phyloP scores from a whole-genome alignment of 1,139 yeast species.

The Petasospora rhodanensis region DNA sequence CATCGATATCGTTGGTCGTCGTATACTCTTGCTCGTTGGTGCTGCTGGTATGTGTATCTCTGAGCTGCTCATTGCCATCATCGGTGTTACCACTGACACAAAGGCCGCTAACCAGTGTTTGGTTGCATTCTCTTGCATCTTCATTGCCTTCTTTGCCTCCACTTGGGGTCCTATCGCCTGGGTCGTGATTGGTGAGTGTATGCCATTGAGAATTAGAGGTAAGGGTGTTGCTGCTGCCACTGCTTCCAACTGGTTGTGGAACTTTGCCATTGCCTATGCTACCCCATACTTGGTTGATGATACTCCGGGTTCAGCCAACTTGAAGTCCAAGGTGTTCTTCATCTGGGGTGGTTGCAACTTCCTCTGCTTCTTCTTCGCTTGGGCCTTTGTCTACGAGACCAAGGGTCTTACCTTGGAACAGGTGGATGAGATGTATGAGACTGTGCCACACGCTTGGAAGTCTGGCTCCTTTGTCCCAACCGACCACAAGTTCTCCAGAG shows the following conservation, averaged over 20 bases:
- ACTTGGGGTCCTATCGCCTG: slow-evolving; percentile 80
- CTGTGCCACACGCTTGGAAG: slow-evolving; percentile 37
- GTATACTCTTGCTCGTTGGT: slow-evolving; percentile 46
- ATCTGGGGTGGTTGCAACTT: slow-evolving; percentile 57
- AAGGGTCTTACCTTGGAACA: slow-evolving; percentile 65
- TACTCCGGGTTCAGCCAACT: slow-evolving; percentile 53
- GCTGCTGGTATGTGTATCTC: slow-evolving; percentile 55
- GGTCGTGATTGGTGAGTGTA: slow-evolving; percentile 72
- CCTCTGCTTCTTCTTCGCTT: slow-evolving; percentile 42
- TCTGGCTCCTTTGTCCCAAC: slow-evolving; percentile 45
- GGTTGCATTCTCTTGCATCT: slow-evolving; percentile 64
- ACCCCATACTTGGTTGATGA: slow-evolving; percentile 68
- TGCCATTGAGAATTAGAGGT: slow-evolving; percentile 66
- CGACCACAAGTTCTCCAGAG: slow-evolving; percentile 18
- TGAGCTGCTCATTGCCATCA: slow-evolving; percentile 54
- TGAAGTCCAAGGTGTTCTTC: slow-evolving; percentile 66
- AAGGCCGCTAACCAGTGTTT: slow-evolving; percentile 50
- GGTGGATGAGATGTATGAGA: slow-evolving; percentile 55
- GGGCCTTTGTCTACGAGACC: slow-evolving; percentile 58
- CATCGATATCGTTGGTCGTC: slow-evolving; percentile 50
- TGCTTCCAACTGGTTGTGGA: slow-evolving; percentile 76
- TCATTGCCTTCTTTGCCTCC: slow-evolving; percentile 68
- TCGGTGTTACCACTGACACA: slow-evolving; percentile 41
- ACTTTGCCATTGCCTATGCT: slow-evolving; percentile 65
- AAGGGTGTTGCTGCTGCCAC: slow-evolving; percentile 69